A percentile compares a stretch with the other conserved stretches of the same genome.
phyloP scores from a whole-genome alignment of 169 alveolate species.

The Fabrea salina region DNA sequence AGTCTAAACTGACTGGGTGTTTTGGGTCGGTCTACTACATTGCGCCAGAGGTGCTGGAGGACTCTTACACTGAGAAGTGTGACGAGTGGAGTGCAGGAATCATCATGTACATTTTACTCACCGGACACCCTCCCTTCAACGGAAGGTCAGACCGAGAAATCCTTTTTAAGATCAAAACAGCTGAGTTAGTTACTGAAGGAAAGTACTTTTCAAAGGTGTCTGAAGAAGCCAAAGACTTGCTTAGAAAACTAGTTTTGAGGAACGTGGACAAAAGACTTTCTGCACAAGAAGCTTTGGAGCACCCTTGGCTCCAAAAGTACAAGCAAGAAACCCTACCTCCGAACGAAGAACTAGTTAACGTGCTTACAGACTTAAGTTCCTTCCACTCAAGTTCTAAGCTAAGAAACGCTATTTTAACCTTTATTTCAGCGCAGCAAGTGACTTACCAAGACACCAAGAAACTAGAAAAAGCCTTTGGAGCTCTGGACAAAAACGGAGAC shows the following conservation, averaged over 20 bases:
- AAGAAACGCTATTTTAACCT: conserved; percentile 17
- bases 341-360: conserved; percentile 42
- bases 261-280: background rate
- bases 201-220: background rate
- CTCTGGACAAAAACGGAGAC: conserved; percentile 23
- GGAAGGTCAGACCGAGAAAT: conserved; percentile 27
- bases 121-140: conserved; percentile 27
- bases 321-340: background rate
- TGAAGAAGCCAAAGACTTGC: conserved; percentile 25
- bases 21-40: conserved; percentile 15
- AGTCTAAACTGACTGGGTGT: background rate
- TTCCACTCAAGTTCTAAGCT: conserved; percentile 4
- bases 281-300: conserved; percentile 4
- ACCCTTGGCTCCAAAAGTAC: conserved; percentile 15
- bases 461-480: background rate
- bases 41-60: conserved; percentile 19
- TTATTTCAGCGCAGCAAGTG: background rate
- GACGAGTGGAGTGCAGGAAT: conserved; percentile 39
- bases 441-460: conserved; percentile 17
- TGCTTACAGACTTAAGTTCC: background rate
- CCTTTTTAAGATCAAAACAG: conserved; percentile 1
- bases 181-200: background rate
- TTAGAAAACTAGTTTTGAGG: background rate
- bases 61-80: conserved; percentile 13
- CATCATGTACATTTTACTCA: conserved; percentile 10